A percentile compares a stretch with the other conserved stretches of the same genome.
phyloP scores from a whole-genome alignment of 2,329 filamentous ascomycete species.

The Diaporthe sp. region DNA sequence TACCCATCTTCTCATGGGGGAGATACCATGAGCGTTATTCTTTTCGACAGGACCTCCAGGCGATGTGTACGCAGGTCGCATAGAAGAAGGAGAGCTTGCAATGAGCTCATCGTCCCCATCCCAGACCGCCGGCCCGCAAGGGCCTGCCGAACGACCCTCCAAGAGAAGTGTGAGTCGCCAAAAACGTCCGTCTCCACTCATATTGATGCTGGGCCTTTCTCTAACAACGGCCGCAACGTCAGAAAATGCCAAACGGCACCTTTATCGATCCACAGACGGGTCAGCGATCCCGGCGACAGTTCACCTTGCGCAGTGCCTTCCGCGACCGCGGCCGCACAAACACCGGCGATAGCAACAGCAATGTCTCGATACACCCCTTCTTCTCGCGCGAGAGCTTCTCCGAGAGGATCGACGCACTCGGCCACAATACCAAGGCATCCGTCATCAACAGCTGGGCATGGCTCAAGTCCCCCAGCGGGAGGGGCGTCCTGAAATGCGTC shows the following conservation, averaged over 20 bases:
- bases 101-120: constrained; percentile 48
- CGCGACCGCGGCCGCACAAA: constrained; percentile 39
- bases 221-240: constrained; percentile 34
- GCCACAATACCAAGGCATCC: constrained; percentile 51
- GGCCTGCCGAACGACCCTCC: constrained; percentile 56
- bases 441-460: constrained; percentile 65
- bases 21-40: constrained; percentile 25
- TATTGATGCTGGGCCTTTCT: neutral
- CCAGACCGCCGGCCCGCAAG: constrained; percentile 45
- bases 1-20: constrained; percentile 6
- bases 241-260: constrained; percentile 85
- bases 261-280: constrained; percentile 89
- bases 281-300: constrained; percentile 82
- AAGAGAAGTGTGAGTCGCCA: constrained; percentile 56
- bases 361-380: constrained; percentile 47
- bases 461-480: constrained; percentile 77
- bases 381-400: constrained; percentile 47
- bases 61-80: constrained; percentile 29
- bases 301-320: constrained; percentile 75
- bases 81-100: constrained; percentile 31
- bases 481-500: constrained; percentile 89
- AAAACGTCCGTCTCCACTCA: neutral
- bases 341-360: constrained; percentile 45
- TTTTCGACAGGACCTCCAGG: neutral
- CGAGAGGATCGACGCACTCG: constrained; percentile 48